A percentile compares a stretch with the other conserved stretches of the same genome.
These are phyloP conservation scores for Ascochyta clinopodiicola DNA, from an alignment of 2,329 filamentous ascomycete species.

Conservation along the genomic window DNA sequence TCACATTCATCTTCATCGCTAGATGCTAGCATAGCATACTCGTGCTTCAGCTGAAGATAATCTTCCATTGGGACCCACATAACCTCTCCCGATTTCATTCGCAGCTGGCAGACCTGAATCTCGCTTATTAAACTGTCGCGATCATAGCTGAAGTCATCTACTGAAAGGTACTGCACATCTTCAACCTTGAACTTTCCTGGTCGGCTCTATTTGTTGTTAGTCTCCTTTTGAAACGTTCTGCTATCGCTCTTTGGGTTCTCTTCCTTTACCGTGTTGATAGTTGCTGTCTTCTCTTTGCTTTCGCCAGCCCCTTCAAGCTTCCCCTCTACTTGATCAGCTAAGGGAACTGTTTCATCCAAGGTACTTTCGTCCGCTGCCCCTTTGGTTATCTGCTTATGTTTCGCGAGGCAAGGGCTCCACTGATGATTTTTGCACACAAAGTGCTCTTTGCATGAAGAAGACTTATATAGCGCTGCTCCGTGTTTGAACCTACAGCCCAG, in stretches of 20 bases:
- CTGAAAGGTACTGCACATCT: constrained; percentile 2
- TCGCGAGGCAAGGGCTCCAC: neutral
- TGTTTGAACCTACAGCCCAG: neutral
- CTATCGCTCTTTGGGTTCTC: neutral
- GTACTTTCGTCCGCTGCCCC: neutral
- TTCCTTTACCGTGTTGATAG: neutral
- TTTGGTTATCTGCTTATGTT: neutral
- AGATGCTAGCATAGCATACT: neutral
- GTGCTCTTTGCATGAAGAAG: neutral
- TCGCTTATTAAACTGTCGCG: neutral
- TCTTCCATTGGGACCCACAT: neutral
- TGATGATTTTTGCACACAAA: neutral
- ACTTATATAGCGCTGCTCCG: neutral
- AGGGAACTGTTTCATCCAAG: neutral
- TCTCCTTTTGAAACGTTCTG: neutral
- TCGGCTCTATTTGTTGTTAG: neutral
- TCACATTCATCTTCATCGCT: constrained; percentile 8
- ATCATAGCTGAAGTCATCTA: neutral
- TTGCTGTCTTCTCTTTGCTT: constrained; percentile 5
- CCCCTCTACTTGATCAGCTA: neutral
- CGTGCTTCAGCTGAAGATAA: neutral
- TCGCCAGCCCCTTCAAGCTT: neutral
- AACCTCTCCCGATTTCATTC: neutral
- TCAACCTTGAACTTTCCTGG: constrained; percentile 1
- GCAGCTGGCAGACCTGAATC: neutral